Percentiles rank a stretch among this genome's conserved stretches.
Conservation (phyloP, 352 stramenopile species). For the Albugo candida region DNA sequence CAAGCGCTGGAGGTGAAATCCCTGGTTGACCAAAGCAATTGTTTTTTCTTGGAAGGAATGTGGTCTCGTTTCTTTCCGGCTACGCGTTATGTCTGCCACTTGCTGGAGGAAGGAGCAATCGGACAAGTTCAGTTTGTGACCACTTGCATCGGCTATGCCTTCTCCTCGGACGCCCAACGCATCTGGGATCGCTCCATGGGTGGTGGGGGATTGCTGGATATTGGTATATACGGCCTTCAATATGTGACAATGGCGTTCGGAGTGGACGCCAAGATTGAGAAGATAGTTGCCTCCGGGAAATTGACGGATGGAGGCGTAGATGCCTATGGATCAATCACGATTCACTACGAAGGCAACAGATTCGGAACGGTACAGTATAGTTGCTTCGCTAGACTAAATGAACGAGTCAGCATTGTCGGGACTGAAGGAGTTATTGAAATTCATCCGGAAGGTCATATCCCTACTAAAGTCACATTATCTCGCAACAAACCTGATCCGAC, state of each 20-base stretch:
- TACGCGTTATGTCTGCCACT: conserved; percentile 29
- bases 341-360: conserved; percentile 24
- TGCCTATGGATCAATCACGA: conserved; percentile 24
- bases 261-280: conserved; percentile 10
- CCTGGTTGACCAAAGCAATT: conserved; percentile 35
- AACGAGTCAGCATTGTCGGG: conserved; percentile 61
- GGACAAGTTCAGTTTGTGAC: conserved; percentile 49
- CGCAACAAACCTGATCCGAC: conserved; percentile 10
- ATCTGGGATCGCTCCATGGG: conserved; percentile 54
- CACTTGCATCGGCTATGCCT: conserved; percentile 46
- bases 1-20: conserved; percentile 51
- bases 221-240: conserved; percentile 60
- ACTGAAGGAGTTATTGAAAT: conserved; percentile 47
- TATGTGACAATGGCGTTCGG: conserved; percentile 47
- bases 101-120: conserved; percentile 33
- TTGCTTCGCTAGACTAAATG: conserved; percentile 25
- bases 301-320: conserved; percentile 30
- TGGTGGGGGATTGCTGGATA: conserved; percentile 49
- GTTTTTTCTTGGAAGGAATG: conserved; percentile 74
- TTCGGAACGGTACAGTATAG: conserved; percentile 41
- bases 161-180: conserved; percentile 19
- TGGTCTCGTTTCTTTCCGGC: conserved; percentile 77
- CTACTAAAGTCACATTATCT: conserved; percentile 24
- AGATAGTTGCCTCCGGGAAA: conserved; percentile 25
- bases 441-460: conserved; percentile 29